Base-by-base conservation (phyloP, 176 grass and related monocot species). In the Cenchrus fungigraminus region DNA sequence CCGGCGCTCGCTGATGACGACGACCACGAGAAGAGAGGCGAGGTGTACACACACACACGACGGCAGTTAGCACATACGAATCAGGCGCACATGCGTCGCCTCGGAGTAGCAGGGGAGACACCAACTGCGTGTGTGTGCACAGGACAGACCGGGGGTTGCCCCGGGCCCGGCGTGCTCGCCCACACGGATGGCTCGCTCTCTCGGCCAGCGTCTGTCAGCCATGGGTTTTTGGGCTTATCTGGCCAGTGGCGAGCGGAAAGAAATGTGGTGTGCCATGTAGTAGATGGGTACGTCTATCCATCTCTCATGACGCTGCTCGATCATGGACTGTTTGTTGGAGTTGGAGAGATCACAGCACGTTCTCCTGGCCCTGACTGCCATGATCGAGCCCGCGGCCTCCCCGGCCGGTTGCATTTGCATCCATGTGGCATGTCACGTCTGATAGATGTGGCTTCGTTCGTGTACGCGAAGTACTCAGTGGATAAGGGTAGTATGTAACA, bases 61-160 rank as follows among this genome's bases (percentile, higher is more conserved):
- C 57, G 82, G 79, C 90, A 71, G 93, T 95, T 90, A 65, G 67
- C 80, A 79, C 74, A 86, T 87, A 80, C 55, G 29, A 88, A 90
- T 88, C 91, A 86, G 67, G 90, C 89, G 93, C 93, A 95, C 93
- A 92, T 92, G 93, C 79, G 82, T 84, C 86, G 59, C 3, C n/a
- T 62, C 58, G 47, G 19, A 73, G 17, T 12, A 50, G 9, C 11
- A 20, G 15, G 32, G 63, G 61, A 7, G 49, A 82, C 83, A 83
- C 79, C 79, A 83, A 60, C 84, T 16, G 79, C 61, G 76, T 3
- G 45, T 59, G 57, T 42, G 63, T 29, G 75, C 49, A 28, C 66
- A 61, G 60, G 71, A 69, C 34, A 5, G 43, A n/a, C 13, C 65
- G 66, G 65, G 10, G 58, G 10, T 28, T 15, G 12, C 40, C 40